Evolutionary conservation across 176 grass and related monocot genomes (phyloP).

Genomic region (Saccharum spontaneum): DNA sequence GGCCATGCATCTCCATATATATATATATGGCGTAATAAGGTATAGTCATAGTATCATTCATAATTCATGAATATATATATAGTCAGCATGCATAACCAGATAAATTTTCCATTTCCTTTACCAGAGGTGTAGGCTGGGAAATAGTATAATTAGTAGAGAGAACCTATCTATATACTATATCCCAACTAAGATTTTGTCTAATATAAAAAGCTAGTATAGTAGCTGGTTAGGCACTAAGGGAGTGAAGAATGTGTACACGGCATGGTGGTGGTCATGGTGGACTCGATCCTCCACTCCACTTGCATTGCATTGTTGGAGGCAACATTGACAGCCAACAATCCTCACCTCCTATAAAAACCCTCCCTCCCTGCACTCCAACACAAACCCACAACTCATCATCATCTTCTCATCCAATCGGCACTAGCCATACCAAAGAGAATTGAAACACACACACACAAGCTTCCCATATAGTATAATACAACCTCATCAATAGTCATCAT

Average conservation of each 20-base stretch:
- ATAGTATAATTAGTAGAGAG: too few relatives aligned
- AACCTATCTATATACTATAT: background rate
- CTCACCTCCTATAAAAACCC: slow-evolving; percentile 21
- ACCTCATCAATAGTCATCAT: background rate
- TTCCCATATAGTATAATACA: background rate
- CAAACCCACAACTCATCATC: background rate
- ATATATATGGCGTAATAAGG: too few relatives aligned
- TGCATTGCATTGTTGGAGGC: background rate
- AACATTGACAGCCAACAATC: slow-evolving; percentile 21
- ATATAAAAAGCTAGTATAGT: background rate
- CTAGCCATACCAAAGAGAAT: too few relatives aligned
- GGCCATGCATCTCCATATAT: too few relatives aligned
- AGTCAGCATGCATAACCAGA: too few relatives aligned
- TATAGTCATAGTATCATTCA: too few relatives aligned
- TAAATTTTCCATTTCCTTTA: background rate
- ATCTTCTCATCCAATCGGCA: background rate
- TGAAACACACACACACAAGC: background rate
- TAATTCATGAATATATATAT: too few relatives aligned
- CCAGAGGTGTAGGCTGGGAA: background rate
- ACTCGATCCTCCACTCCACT: slow-evolving; percentile 26
- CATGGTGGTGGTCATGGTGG: slow-evolving; percentile 20
- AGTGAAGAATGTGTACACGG: background rate
- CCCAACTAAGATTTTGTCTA: background rate
- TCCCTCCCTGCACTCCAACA: background rate
- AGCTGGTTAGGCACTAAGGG: slow-evolving; percentile 26